Percentiles rank a stretch among this genome's conserved stretches.
phyloP scores from a whole-genome alignment of 352 stramenopile species.

The Globisporangium acanthophoron region DNA sequence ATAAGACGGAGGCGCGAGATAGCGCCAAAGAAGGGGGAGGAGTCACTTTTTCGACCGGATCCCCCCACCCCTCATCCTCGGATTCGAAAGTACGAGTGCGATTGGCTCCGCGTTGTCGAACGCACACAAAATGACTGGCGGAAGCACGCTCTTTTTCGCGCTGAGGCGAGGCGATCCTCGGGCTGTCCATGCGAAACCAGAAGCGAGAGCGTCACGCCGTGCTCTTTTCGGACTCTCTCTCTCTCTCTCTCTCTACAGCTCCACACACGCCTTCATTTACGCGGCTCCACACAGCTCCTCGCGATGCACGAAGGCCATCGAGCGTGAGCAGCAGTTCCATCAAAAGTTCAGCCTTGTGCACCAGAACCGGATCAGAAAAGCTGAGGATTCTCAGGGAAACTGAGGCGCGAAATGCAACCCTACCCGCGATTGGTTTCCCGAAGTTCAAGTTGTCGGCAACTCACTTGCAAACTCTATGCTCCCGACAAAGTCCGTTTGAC shows the following conservation, averaged over 20 bases:
- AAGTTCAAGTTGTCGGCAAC: slow-evolving; percentile 1
- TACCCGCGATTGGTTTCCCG: background rate
- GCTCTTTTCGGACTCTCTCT: too few relatives aligned
- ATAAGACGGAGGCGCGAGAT: background rate
- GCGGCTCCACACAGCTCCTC: too few relatives aligned
- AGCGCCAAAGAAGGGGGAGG: background rate
- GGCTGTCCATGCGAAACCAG: too few relatives aligned
- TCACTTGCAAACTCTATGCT: background rate
- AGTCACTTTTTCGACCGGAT: background rate
- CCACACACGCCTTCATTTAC: background rate
- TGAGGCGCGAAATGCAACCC: background rate
- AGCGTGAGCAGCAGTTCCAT: background rate
- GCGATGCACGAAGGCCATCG: background rate
- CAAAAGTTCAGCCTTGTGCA: slow-evolving; percentile 4
- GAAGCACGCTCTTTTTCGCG: background rate
- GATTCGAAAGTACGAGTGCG: background rate
- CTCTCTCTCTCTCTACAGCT: too few relatives aligned
- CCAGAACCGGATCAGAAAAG: slow-evolving; percentile 2
- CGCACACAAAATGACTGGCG: background rate
- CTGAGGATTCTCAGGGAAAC: background rate
- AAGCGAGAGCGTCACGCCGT: too few relatives aligned
- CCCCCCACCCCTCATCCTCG: background rate
- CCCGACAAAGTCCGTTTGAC: background rate
- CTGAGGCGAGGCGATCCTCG: too few relatives aligned
- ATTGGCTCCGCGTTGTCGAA: background rate